A percentile compares a stretch with the other conserved stretches of the same genome.
Evolutionary conservation across 257 asterid genomes (phyloP).

Genomic region (Penstemon davidsonii): DNA sequence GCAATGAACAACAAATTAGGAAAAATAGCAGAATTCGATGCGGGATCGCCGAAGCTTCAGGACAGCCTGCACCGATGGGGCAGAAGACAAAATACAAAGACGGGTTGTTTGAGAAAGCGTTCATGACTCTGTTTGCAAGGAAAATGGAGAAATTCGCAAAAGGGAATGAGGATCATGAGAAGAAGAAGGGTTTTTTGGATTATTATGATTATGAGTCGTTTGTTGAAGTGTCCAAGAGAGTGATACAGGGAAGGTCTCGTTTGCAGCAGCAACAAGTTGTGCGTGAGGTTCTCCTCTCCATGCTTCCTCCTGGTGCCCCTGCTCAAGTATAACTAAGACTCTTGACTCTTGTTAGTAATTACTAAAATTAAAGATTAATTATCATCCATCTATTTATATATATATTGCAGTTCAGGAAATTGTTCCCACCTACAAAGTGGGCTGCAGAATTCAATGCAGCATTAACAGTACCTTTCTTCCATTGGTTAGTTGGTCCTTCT

Average conservation of each 20-base stretch:
- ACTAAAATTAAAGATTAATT: too few species aligned
- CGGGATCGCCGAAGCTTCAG: constrained; percentile 85
- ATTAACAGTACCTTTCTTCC: constrained; percentile 86
- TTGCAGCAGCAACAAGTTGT: constrained; percentile 82
- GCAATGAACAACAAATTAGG: constrained; percentile 7
- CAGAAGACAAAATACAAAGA: constrained; percentile 86
- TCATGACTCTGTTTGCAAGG: constrained; percentile 77
- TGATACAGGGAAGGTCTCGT: constrained; percentile 71
- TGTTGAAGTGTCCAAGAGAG: constrained; percentile 69
- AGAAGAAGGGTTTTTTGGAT: constrained; percentile 57
- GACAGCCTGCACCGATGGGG: constrained; percentile 88
- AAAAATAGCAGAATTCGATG: constrained; percentile 42
- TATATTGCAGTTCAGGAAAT: constrained; percentile 65
- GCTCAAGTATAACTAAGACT: constrained; percentile 52
- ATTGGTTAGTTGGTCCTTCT: constrained; percentile 96
- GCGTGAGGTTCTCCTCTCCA: constrained; percentile 81
- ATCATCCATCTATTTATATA: background rate
- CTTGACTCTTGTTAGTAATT: too few species aligned
- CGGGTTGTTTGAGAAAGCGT: constrained; percentile 73
- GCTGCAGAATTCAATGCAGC: constrained; percentile 91
- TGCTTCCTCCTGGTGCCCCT: constrained; percentile 98
- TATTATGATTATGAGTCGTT: constrained; percentile 83
- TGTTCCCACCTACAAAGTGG: constrained; percentile 93
- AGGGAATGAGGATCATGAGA: constrained; percentile 26
- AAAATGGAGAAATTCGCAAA: constrained; percentile 83